phyloP scores from a whole-genome alignment of 352 stramenopile species.

The Vaucheria bursata region DNA sequence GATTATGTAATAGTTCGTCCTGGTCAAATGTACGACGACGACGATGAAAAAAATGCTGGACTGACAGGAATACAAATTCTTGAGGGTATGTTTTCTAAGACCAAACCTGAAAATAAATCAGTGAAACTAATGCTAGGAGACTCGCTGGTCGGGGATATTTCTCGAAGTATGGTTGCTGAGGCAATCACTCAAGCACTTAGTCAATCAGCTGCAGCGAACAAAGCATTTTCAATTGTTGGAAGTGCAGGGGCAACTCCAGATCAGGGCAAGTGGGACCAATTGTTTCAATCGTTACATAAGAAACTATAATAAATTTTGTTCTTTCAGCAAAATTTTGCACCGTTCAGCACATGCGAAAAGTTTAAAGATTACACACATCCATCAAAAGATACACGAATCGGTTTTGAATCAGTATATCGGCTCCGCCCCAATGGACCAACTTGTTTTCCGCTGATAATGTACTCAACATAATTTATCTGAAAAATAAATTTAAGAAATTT shows the following conservation, averaged over 20 bases:
- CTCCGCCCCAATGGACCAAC: conserved; percentile 39
- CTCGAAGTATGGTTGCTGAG: conserved; percentile 16
- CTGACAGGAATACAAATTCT: not conserved
- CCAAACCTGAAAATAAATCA: conserved; percentile 1
- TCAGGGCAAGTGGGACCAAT: not conserved
- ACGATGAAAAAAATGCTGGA: not conserved
- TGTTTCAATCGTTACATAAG: not conserved
- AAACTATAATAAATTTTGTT: no score
- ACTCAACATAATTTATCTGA: conserved; percentile 44
- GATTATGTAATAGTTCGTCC: conserved; percentile 26
- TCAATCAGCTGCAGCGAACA: not conserved
- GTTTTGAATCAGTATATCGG: conserved; percentile 28
- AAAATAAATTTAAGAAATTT: no score
- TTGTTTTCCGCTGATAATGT: conserved; percentile 43
- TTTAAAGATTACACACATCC: not conserved
- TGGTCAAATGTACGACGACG: conserved; percentile 24
- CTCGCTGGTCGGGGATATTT: conserved; percentile 12
- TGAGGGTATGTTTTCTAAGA: not conserved
- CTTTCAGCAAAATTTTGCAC: no score
- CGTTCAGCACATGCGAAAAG: no score
- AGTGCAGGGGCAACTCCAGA: not conserved
- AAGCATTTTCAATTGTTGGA: not conserved
- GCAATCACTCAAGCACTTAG: conserved; percentile 11
- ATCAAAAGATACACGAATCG: conserved; percentile 24
- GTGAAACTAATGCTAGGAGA: conserved; percentile 23